A percentile compares a stretch with the other conserved stretches of the same genome.
Conservation (phyloP, 179 eudicot species). For the Beta corolliflora region DNA sequence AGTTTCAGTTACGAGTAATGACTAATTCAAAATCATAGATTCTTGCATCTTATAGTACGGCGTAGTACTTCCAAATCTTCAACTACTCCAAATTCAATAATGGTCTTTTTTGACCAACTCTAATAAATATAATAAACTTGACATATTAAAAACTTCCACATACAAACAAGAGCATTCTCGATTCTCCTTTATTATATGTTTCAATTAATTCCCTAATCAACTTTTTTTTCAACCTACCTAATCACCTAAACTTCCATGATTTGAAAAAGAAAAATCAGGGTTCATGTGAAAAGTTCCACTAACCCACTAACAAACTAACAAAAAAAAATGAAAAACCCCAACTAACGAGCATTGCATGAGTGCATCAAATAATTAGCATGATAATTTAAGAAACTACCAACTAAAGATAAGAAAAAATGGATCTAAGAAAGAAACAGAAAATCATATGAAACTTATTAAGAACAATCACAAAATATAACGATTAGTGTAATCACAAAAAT, state of each 20-base stretch:
- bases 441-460: background rate
- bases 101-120: background rate
- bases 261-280: background rate
- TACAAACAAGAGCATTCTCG: background rate
- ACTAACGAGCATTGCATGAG: background rate
- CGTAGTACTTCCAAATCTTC: background rate
- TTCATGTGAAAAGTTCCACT: background rate
- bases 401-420: background rate
- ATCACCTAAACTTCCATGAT: background rate
- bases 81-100: background rate
- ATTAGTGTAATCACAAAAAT: background rate
- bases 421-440: background rate
- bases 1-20: background rate
- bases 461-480: background rate
- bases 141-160: background rate
- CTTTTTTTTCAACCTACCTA: background rate
- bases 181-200: too few relatives aligned
- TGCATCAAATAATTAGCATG: background rate
- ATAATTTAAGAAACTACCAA: background rate
- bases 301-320: background rate
- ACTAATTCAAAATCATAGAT: conserved; percentile 1
- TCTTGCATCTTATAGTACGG: background rate
- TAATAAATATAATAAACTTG: background rate
- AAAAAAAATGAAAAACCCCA: background rate
- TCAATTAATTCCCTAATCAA: background rate